Base-by-base conservation (phyloP, 768 basidiomycete species). In the Pleurotus eryngii region DNA sequence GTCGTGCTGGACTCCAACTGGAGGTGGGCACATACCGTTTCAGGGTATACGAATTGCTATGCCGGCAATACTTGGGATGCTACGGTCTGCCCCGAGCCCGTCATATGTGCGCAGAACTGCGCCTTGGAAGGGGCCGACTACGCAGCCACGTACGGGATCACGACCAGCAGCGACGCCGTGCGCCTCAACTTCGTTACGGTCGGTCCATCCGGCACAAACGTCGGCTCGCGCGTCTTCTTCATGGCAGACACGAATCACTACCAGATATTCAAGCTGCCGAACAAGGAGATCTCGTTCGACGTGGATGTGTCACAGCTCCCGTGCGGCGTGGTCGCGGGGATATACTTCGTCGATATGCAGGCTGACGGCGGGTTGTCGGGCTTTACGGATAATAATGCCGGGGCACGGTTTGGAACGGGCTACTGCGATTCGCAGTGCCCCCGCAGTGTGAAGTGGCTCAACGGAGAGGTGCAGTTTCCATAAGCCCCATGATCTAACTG, bases 221-320 rank as follows among this genome's bases (percentile, higher is more conserved):
- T 61, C 24, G 62, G 62, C 26, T 61, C 51, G 5, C 37, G 51
- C 12, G 38, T 53, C 7, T 53, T 53, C 38, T 39, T 53, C 7
- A 11, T 53, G 38, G 51, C 51, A 12, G 51, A 53, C 24, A 0
- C 11, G 14, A 8, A 18, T 8, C 37, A 53, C 39, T 78, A 78
- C 69, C 30, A 59, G 61, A 66, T 70, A 64, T 74, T 74, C 70
- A 68, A 73, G 62, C 68, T 82, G 57, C 65, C 75, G 57, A 83
- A 83, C 76, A 74, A 80, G 65, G 83, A 84, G 70, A 82, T 84
- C 72, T 75, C 80, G 53, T 84, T 85, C 71, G 81, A 82, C 68
- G 81, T 84, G 65, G 81, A 84, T 66, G 73, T 84, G 58, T 80
- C 81, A 60, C 72, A 81, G 63, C 74, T 84, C 51, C 76, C 76